Base-by-base conservation (phyloP, 768 basidiomycete species). In the Omphalotus guepiniiformis region DNA sequence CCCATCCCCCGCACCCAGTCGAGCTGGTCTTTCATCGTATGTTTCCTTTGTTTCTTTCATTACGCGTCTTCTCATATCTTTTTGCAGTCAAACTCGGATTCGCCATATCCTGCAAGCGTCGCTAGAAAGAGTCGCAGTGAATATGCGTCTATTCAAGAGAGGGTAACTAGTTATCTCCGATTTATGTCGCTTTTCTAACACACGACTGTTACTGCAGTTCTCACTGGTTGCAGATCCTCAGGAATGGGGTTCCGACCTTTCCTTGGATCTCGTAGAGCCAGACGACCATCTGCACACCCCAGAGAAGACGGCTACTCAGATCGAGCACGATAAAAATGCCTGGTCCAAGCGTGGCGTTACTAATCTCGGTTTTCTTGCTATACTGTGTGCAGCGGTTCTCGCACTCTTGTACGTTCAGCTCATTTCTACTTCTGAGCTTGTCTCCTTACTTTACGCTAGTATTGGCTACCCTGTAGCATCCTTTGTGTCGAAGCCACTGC, bases 281-380 rank as follows among this genome's bases (percentile, higher is more conserved):
- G 69, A 71, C 42, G 70, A 72, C 43, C 66, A 68, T 32, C 57
- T 66, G 22, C 65, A 68, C 46, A 55, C 28, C 30, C 40, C 57
- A 49, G 42, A 57, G 50, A 44, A 39, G 7, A 22, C 26, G 19
- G 51, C 51, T 2, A 29, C 34, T 19, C 66, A 75, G 27, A 74
- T 75, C 42, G 73, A 74, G 9, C 69, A 72, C 1, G 70, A 74
- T 22, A 69, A 74, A 28, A 67, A 64, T 34, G 67, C 73, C 3
- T 72, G 82, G 48, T 78, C 80, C 8, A 56, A 69, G 4, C 73
- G 89, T 53, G 92, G 92, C 1, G 70, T 81, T 64, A 68, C 75
- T 16, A 93, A 93, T 63, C 47, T 75, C 65, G 48, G 82, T 13
- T 83, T 80, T 52, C 64, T 87, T 4, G 53, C 73, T 12, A 42